These are phyloP conservation scores for Tulasnella sp. DNA, from an alignment of 768 basidiomycete species.

Conservation along the genomic window DNA sequence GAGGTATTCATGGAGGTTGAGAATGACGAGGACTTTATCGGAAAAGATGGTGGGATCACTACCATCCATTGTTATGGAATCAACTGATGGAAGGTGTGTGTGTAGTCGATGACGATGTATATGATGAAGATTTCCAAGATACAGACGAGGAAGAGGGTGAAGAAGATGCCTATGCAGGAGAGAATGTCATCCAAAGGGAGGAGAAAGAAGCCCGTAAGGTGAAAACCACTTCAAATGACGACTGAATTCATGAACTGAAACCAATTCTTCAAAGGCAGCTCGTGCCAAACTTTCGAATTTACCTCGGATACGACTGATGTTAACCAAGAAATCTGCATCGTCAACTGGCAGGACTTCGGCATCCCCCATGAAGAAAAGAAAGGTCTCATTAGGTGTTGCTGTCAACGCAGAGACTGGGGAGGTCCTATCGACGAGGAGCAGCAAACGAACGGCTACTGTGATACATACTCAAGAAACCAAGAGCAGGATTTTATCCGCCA, in stretches of 20 bases:
- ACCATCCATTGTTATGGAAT: neutral
- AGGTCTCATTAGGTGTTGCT: slow-evolving; percentile 41
- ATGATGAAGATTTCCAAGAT: slow-evolving; percentile 14
- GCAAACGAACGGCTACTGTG: slow-evolving; percentile 35
- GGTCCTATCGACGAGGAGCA: slow-evolving; percentile 28
- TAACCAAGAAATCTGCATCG: neutral
- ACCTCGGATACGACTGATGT: neutral
- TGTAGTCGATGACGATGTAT: slow-evolving; percentile 7
- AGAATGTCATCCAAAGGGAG: slow-evolving; percentile 12
- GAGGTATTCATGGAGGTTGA: slow-evolving; percentile 16
- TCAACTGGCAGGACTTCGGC: neutral
- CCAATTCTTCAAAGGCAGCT: neutral
- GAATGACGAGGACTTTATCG: slow-evolving; percentile 16
- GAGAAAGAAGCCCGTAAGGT: slow-evolving; percentile 9
- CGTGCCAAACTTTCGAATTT: neutral
- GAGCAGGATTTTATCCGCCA: slow-evolving; percentile 35
- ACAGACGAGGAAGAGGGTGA: slow-evolving; percentile 9
- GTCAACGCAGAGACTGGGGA: slow-evolving; percentile 52
- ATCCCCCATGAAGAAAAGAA: slow-evolving; percentile 24
- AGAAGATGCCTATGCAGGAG: slow-evolving; percentile 5
- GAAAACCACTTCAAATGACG: neutral
- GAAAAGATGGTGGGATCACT: slow-evolving; percentile 12
- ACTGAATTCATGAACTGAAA: neutral
- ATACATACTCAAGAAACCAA: slow-evolving; percentile 36
- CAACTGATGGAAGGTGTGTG: neutral